Evolutionary conservation across 2,329 filamentous ascomycete species (phyloP).

Genomic region (Orbilia oligospora): DNA sequence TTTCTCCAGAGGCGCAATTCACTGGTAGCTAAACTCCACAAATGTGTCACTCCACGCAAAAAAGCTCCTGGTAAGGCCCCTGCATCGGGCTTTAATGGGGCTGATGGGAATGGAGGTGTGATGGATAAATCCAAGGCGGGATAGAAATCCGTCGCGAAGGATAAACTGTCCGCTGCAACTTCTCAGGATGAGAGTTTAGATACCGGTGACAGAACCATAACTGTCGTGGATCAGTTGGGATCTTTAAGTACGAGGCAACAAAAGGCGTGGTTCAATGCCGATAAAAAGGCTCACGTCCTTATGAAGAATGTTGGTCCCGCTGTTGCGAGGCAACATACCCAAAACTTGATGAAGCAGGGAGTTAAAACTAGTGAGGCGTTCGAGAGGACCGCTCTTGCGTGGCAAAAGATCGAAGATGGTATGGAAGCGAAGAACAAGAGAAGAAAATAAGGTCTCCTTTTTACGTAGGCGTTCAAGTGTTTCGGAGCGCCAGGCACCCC

Average conservation of each 20-base stretch:
- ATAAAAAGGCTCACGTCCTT: not conserved
- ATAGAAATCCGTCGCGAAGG: constrained; percentile 2
- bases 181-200: not conserved
- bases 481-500: constrained; percentile 1
- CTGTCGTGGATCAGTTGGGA: not conserved
- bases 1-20: constrained; percentile 35
- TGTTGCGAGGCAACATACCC: constrained; percentile 3
- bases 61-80: not conserved
- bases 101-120: not conserved
- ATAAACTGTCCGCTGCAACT: not conserved
- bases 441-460: not conserved
- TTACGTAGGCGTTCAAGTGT: not conserved
- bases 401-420: not conserved
- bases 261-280: not conserved
- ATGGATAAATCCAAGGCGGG: constrained; percentile 11
- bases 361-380: not conserved
- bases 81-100: constrained; percentile 17
- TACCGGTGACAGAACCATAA: too few relatives aligned
- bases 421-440: not conserved
- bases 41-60: constrained; percentile 36
- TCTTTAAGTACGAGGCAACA: not conserved
- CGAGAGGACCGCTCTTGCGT: not conserved
- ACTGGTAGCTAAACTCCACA: constrained; percentile 46
- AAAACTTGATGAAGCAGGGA: constrained; percentile 17
- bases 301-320: not conserved